A percentile compares a stretch with the other conserved stretches of the same genome.
phyloP scores from a whole-genome alignment of 2,329 filamentous ascomycete genomes.

The Xylariaceae sp. region DNA sequence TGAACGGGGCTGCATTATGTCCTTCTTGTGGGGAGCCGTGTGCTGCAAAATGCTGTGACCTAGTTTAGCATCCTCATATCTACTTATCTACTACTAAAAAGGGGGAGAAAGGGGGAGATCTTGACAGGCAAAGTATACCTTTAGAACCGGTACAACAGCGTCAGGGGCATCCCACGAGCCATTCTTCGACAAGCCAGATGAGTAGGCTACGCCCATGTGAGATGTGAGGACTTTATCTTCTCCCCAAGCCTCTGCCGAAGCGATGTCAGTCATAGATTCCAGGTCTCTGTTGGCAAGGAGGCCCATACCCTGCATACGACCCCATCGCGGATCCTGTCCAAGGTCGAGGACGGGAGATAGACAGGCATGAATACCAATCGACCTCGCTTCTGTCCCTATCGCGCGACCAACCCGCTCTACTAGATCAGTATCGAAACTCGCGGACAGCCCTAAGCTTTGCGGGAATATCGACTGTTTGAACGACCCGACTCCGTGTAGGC shows the following conservation, averaged over 20 bases:
- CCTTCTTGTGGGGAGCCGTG: conserved; percentile 40
- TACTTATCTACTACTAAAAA: not conserved
- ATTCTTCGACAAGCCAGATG: conserved; percentile 40
- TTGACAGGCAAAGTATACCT: conserved; percentile 24
- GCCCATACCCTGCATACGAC: conserved; percentile 36
- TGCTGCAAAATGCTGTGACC: conserved; percentile 37
- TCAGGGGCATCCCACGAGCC: conserved; percentile 38
- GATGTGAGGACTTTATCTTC: conserved; percentile 41
- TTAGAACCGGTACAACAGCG: conserved; percentile 40
- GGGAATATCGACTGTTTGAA: conserved; percentile 43
- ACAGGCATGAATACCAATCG: conserved; percentile 41
- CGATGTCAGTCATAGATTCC: not conserved
- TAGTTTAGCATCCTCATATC: not conserved
- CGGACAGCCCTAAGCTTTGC: conserved; percentile 37
- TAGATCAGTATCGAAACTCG: conserved; percentile 38
- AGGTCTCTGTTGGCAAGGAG: not conserved
- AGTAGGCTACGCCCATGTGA: conserved; percentile 40
- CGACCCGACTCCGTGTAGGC: conserved; percentile 40
- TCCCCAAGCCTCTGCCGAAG: conserved; percentile 38
- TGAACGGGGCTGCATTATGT: conserved; percentile 39
- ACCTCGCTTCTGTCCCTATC: conserved; percentile 39
- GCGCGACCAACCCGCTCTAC: conserved; percentile 38
- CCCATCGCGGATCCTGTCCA: conserved; percentile 40
- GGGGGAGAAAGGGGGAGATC: not conserved
- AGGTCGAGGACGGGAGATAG: conserved; percentile 40